Percentiles rank a stretch among this genome's conserved stretches.
Conservation (phyloP, 2,329 filamentous ascomycete genomes). For the Fusarium xyrophilum region DNA sequence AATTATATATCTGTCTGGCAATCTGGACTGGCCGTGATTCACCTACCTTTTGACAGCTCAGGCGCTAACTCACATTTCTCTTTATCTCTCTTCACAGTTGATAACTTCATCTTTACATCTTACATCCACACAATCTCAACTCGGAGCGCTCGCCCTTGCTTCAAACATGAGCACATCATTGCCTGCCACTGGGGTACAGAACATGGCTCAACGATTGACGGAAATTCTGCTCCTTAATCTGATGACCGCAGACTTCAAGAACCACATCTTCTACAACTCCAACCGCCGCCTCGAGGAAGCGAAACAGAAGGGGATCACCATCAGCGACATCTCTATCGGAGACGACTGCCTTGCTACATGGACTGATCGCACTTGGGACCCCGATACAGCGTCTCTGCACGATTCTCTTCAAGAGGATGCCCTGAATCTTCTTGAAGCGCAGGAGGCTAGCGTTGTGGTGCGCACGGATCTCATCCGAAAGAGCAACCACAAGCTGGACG, state of each 20-base stretch:
- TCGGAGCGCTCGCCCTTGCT: not conserved
- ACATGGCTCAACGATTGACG: not conserved
- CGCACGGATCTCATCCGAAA: slow-evolving; percentile 37
- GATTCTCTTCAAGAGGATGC: slow-evolving; percentile 38
- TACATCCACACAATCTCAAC: not conserved
- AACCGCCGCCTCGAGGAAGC: slow-evolving; percentile 40
- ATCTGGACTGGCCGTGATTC: not conserved
- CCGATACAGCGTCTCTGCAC: slow-evolving; percentile 37
- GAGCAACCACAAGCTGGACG: slow-evolving; percentile 37
- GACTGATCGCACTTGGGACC: slow-evolving; percentile 38
- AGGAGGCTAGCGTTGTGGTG: slow-evolving; percentile 29
- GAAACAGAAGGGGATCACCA: not conserved
- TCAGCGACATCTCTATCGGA: slow-evolving; percentile 38
- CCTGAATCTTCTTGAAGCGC: slow-evolving; percentile 20
- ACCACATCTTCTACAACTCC: slow-evolving; percentile 31
- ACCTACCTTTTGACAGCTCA: not conserved
- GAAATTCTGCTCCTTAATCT: slow-evolving; percentile 30
- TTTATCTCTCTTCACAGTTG: not conserved
- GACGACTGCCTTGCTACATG: slow-evolving; percentile 44
- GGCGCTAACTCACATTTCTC: not conserved
- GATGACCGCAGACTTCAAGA: slow-evolving; percentile 31
- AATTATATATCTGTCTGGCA: not conserved
- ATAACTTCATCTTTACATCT: not conserved
- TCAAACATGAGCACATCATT: not conserved
- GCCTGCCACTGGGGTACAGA: too few species aligned